Evolutionary conservation across 2,329 filamentous ascomycete species (phyloP).

Genomic region (Venturia effusa): DNA sequence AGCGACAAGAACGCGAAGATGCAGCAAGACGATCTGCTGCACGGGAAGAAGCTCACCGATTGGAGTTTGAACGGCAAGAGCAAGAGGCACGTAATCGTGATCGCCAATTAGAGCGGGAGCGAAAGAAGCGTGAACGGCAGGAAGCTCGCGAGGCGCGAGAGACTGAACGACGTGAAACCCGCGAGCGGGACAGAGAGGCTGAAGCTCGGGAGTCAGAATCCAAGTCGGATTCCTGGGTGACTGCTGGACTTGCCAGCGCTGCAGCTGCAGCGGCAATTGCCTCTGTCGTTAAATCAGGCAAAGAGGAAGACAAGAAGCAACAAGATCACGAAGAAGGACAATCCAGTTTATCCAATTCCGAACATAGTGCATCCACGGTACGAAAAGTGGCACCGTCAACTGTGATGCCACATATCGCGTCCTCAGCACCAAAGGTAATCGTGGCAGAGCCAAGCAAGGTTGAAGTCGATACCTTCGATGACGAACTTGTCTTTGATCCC

Average conservation of each 20-base stretch:
- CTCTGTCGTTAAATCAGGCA: background rate
- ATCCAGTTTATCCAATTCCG: background rate
- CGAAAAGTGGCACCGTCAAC: conserved; percentile 15
- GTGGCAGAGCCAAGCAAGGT: conserved; percentile 20
- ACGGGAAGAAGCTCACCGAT: conserved; percentile 9
- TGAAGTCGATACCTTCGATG: conserved; percentile 27
- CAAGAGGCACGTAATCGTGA: background rate
- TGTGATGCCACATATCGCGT: conserved; percentile 20
- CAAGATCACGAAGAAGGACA: background rate
- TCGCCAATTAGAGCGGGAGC: conserved; percentile 1
- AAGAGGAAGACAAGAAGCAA: conserved; percentile 11
- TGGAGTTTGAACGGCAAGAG: conserved; percentile 3
- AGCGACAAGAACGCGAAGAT: background rate
- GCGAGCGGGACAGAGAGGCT: conserved; percentile 22
- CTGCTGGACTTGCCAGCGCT: conserved; percentile 23
- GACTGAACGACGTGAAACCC: conserved; percentile 12
- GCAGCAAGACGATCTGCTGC: background rate
- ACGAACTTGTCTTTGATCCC: conserved; percentile 36
- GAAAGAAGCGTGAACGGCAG: background rate
- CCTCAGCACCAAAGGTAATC: conserved; percentile 14
- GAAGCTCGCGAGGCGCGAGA: conserved; percentile 11
- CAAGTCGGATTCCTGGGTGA: conserved; percentile 24
- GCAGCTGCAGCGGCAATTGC: conserved; percentile 24
- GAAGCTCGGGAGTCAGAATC: conserved; percentile 25
- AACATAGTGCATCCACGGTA: conserved; percentile 13